phyloP scores from a whole-genome alignment of 2,329 filamentous ascomycete species.

The Ceratocystis colombiana region DNA sequence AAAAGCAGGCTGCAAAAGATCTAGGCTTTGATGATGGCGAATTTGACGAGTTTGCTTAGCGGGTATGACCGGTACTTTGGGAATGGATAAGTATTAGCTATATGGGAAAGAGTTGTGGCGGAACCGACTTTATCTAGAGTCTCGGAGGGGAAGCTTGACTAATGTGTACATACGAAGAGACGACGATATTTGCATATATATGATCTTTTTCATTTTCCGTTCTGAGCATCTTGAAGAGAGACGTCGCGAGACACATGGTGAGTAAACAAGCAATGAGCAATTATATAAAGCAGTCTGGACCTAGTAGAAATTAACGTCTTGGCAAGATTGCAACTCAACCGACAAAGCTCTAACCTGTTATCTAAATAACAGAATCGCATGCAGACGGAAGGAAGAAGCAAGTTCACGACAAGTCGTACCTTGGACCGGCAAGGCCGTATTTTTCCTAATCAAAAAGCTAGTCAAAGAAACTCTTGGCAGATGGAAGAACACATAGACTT shows the following conservation, averaged over 20 bases:
- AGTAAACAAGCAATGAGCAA: too few species aligned
- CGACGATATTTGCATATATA: too few species aligned
- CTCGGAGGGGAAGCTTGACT: too few species aligned
- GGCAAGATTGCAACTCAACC: background rate
- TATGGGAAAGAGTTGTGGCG: too few species aligned
- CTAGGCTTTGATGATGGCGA: constrained; percentile 79
- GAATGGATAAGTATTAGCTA: too few species aligned
- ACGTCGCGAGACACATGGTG: too few species aligned
- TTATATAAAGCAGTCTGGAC: background rate
- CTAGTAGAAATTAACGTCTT: background rate
- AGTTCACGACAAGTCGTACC: background rate
- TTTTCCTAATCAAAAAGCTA: background rate
- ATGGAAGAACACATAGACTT: constrained; percentile 20
- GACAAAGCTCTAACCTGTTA: background rate
- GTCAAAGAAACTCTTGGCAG: constrained; percentile 4
- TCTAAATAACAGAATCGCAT: background rate
- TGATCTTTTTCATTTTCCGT: too few species aligned
- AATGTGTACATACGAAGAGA: too few species aligned
- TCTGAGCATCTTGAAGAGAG: too few species aligned
- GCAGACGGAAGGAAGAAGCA: constrained; percentile 1
- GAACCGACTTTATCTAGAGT: background rate
- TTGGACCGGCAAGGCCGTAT: background rate
- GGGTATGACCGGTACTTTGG: background rate
- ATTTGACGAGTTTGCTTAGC: constrained; percentile 67
- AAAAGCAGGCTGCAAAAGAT: constrained; percentile 50